Evolutionary conservation across 768 basidiomycete species (phyloP), one percentile per base, ranked within the genome.

Genomic region (Melanogaster broomeanus): DNA sequence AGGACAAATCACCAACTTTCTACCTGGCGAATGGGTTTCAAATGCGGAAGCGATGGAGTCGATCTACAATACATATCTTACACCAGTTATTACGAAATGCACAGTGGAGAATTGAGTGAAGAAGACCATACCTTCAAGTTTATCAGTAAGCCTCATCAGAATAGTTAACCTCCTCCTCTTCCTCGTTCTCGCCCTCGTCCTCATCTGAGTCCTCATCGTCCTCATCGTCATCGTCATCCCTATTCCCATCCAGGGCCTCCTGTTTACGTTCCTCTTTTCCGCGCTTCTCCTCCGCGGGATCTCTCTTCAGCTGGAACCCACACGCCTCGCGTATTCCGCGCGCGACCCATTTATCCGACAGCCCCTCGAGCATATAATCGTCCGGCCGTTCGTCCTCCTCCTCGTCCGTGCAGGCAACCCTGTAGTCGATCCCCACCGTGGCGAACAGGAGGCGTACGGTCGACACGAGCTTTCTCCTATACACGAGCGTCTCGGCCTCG

Each of bases 261-360:
- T n/a, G n/a, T n/a, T n/a, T n/a, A 13, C 49, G 41, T 27, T 35
- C 31, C 28, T 25, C 22, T 19, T 45, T 18, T 18, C 38, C 46
- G 18, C 34, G 11, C 33, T 5, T 24, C 34, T 40, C 53, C 18
- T n/a, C 31, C 31, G 40, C 43, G 3, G 43, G 27, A 21, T 48
- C 53, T 5, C 34, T 39, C 0, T 28, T 48, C 43, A 53, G 35
- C 22, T 53, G 56, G 11, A 61, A 48, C 4, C 56, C 56, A 27
- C 56, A 61, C 2, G 56, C 56, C 13, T 22, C 42, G 35, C 48
- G 46, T 42, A 61, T 52, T 18, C 53, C 56, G 1, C 57, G 39
- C 21, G 51, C 51, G 7, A 56, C 46, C 56, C 44, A 61, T n/a
- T 33, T 38, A 37, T 58, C 53, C 4, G n/a, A 18, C n/a, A 61